Base-by-base conservation (phyloP, 441 rosid genomes). In the Aleurites moluccanus region DNA sequence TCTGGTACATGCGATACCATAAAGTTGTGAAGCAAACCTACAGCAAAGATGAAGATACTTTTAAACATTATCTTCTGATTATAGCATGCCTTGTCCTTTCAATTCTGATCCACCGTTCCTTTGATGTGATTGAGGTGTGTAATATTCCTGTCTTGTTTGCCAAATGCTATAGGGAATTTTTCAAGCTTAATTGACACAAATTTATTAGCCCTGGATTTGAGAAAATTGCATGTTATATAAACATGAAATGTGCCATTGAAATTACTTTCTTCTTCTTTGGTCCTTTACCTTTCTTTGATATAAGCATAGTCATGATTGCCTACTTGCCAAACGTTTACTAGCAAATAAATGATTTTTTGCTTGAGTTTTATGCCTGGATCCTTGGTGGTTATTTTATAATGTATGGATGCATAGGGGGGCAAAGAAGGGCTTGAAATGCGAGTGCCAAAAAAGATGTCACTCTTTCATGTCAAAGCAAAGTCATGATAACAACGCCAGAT, bases 1-100 rank as follows among this genome's bases (percentile, higher is more conserved):
- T 85, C 44, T 83, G 86, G 85, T 85, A 81, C 60, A 85, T 85
- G 83, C 73, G 85, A 56, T 73, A 49, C 64, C 88, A 85, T 75
- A 78, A 79, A 69, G 83, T 81, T 25, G 85, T 85, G 65, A 80
- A 75, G 81, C 86, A 74, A 67, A 83, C 86, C 13, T 81, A 83
- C 69, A 63, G 60, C 73, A 80, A 75, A 75, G 80, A 69, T 1
- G 67, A 79, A 72, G 88, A 85, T 70, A 75, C 83, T 6, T 83
- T 83, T 70, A 74, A 72, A 30, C 88, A 85, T 56, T 83, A 83
- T 63, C 25, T 75, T 64, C 79, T 78, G 10, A 42, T 83, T 65
- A 80, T 70, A 33, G 40, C 52, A 7, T 75, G 75, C 73, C 70
- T 85, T 18, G 6, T 83, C 30, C 70, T 83, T 75, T 85, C 85